Conservation (phyloP, 768 basidiomycete genomes). For the Auricularia sp. region DNA sequence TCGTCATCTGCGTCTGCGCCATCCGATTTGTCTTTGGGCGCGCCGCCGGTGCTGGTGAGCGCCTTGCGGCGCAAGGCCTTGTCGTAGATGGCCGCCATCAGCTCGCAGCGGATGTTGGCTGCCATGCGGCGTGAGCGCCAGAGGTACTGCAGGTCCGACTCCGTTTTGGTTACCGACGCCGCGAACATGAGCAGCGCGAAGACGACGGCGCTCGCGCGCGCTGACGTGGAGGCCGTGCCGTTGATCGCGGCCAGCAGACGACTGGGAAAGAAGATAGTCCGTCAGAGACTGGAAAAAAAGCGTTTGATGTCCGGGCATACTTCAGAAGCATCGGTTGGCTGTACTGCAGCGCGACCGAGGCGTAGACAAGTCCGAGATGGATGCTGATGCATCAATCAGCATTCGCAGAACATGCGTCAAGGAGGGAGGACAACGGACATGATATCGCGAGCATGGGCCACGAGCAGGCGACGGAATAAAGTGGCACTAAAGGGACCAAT, state of each 20-base stretch:
- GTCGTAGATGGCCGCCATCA: slow-evolving; percentile 85
- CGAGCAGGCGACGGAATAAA: slow-evolving; percentile 34
- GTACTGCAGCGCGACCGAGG: slow-evolving; percentile 70
- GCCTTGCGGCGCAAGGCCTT: slow-evolving; percentile 80
- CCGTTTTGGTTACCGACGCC: slow-evolving; percentile 46
- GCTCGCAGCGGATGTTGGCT: slow-evolving; percentile 62
- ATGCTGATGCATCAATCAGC: slow-evolving; percentile 5
- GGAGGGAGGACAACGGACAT: slow-evolving; percentile 12
- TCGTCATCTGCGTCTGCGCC: slow-evolving; percentile 23
- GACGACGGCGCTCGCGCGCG: slow-evolving; percentile 55
- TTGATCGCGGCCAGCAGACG: slow-evolving; percentile 53
- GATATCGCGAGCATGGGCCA: slow-evolving; percentile 38
- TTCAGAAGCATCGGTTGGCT: slow-evolving; percentile 79
- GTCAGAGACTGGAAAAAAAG: background rate
- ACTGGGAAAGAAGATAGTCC: background rate
- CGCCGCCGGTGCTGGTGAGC: slow-evolving; percentile 36
- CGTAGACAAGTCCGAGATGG: slow-evolving; percentile 36
- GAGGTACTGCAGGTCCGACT: slow-evolving; percentile 22
- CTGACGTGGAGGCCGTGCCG: slow-evolving; percentile 32
- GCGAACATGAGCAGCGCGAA: slow-evolving; percentile 70
- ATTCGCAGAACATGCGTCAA: too few species aligned
- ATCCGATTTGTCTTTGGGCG: slow-evolving; percentile 13
- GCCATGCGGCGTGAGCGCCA: slow-evolving; percentile 35
- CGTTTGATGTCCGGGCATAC: slow-evolving; percentile 23
- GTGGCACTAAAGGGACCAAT: slow-evolving; percentile 14